A percentile compares a stretch with the other conserved stretches of the same genome.
These are phyloP conservation scores for Paramyrothecium roridum DNA, from an alignment of 2,329 filamentous ascomycete genomes.

Conservation along the genomic window DNA sequence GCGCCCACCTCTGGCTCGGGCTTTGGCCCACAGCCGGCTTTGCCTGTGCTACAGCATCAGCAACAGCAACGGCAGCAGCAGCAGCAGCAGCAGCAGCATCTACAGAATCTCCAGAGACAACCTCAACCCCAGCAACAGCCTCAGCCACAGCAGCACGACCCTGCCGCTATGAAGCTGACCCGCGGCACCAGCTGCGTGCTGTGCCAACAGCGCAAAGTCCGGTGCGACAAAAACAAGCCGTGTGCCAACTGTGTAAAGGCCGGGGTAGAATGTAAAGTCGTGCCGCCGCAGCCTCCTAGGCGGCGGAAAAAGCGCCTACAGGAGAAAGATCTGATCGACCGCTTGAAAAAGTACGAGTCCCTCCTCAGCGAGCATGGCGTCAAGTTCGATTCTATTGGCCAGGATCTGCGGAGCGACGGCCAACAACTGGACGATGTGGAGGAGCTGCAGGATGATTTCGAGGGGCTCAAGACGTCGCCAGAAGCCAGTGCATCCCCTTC, in stretches of 20 bases:
- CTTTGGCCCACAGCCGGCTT: neutral
- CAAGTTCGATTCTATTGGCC: constrained; percentile 63
- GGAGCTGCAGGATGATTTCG: constrained; percentile 54
- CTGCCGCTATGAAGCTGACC: constrained; percentile 50
- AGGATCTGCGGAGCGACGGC: constrained; percentile 32
- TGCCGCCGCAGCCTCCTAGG: constrained; percentile 54
- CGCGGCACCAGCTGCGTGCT: constrained; percentile 64
- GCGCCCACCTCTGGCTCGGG: neutral
- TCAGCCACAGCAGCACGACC: constrained; percentile 25
- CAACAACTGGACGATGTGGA: constrained; percentile 46
- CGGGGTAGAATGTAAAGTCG: constrained; percentile 57
- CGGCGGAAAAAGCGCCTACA: constrained; percentile 62
- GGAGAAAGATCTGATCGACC: constrained; percentile 67
- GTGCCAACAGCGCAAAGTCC: constrained; percentile 74
- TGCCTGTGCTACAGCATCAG: neutral
- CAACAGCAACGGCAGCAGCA: neutral
- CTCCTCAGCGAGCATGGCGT: constrained; percentile 65
- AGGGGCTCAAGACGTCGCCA: constrained; percentile 50
- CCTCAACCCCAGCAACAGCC: constrained; percentile 13
- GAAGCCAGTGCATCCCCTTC: constrained; percentile 35
- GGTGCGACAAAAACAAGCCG: constrained; percentile 70
- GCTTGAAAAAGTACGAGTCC: constrained; percentile 65
- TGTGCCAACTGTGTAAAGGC: constrained; percentile 67
- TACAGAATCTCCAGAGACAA: neutral
- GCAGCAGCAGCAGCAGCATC: neutral